phyloP scores from a whole-genome alignment of 352 stramenopile genomes.

The Globisporangium irregulare region DNA sequence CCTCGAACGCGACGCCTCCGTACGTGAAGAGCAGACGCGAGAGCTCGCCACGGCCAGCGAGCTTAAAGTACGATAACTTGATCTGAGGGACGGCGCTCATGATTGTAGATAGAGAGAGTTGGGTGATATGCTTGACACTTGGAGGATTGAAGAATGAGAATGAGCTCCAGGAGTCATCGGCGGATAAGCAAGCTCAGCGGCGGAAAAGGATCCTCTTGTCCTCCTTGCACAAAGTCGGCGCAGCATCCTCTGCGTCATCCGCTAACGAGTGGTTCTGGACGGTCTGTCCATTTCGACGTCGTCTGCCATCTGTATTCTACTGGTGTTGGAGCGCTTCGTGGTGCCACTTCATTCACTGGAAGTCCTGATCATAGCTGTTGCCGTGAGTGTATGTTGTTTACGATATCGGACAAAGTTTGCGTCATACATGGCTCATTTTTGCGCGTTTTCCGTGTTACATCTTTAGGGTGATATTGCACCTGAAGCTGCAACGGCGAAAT shows the following conservation, averaged over 20 bases:
- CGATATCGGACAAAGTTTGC: not conserved
- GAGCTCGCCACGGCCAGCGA: conserved; percentile 41
- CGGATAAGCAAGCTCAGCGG: conserved; percentile 15
- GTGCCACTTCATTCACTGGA: not conserved
- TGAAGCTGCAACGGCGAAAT: not conserved
- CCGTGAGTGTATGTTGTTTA: not conserved
- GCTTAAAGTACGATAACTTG: conserved; percentile 68
- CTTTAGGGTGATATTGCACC: not conserved
- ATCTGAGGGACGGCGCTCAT: conserved; percentile 19
- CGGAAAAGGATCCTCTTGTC: not conserved
- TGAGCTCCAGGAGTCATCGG: conserved; percentile 15
- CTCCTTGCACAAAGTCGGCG: not conserved
- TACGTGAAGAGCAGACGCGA: conserved; percentile 44
- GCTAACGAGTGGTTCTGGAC: not conserved
- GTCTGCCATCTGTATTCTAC: no score
- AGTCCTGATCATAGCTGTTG: not conserved
- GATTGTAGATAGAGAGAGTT: conserved; percentile 2
- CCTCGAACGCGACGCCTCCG: conserved; percentile 34
- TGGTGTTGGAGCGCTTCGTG: not conserved
- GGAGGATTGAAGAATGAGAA: conserved; percentile 8
- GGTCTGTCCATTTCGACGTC: not conserved
- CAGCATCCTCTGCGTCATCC: not conserved
- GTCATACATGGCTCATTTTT: not conserved
- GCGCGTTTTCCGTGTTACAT: not conserved
- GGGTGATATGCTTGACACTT: conserved; percentile 15